Base-by-base conservation (phyloP, 441 rosid genomes). In the Breynia disticha region DNA sequence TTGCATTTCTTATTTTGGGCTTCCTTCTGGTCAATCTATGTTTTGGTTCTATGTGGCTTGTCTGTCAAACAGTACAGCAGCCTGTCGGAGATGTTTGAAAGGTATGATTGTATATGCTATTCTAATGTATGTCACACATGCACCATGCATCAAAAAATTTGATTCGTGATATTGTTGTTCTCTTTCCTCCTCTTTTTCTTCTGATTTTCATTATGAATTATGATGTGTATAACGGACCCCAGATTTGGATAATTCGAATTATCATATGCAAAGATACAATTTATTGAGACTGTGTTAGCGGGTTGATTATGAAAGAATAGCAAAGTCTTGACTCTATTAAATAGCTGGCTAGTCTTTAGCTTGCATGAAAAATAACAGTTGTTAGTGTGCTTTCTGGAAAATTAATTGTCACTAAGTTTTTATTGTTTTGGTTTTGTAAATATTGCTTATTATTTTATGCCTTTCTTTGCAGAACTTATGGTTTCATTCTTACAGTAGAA, bases 401-500 rank as follows among this genome's bases (percentile, higher is more conserved):
- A 28, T 28, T 28, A 28, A 9, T 28, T 28, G 35, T 28, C 35
- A 1, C 35, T 20, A 61, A 64, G 13, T 49, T 46, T 45, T 6
- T 21, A 18, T 19, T 48, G 18, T 28, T 24, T 0, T 54, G 15
- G 43, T 58, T n/a, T 17, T 37, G 9, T 38, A 11, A 63, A 52
- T 28, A 21, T 39, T 14, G 46, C 24, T 17, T 62, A 24, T 61
- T 57, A 44, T 42, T 70, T 46, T 42, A 6, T 54, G 19, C 59
- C 48, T 24, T 21, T 14, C 28, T 43, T 60, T 79, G 72, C 73
- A 93, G 97, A 58, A 89, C 97, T 46, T 88, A 82, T 68, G 97
- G 99, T 16, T 93, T 93, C 81, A 83, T 89, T 70, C 99, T 89
- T 56, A 77, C 90, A 0, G 79, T 86, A 62, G 94, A 93, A 80